These are phyloP conservation scores for Fusarium hostae DNA, from an alignment of 2,329 filamentous ascomycete genomes.

Conservation along the genomic window DNA sequence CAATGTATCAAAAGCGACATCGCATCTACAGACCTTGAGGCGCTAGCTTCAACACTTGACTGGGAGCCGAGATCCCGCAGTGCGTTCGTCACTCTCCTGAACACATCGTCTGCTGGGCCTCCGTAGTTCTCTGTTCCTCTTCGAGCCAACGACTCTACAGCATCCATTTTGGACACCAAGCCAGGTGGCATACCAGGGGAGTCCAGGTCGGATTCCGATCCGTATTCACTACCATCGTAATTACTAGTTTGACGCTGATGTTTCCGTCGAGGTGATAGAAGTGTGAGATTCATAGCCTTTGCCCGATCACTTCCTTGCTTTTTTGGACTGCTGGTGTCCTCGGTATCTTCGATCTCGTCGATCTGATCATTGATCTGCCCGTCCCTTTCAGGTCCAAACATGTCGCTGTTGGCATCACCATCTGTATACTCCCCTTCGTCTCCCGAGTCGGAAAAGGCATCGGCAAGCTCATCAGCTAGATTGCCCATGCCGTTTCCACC, in stretches of 20 bases:
- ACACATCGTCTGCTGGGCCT: constrained; percentile 72
- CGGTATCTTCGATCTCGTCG: constrained; percentile 19
- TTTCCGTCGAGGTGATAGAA: constrained; percentile 57
- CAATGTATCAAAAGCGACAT: background rate
- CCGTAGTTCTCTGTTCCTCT: constrained; percentile 74
- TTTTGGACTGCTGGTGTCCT: constrained; percentile 18
- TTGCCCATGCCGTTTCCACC: constrained; percentile 75
- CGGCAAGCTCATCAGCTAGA: constrained; percentile 82
- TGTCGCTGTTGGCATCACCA: constrained; percentile 50
- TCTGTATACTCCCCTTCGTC: constrained; percentile 66
- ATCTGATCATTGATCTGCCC: constrained; percentile 17
- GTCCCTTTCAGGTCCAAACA: constrained; percentile 13
- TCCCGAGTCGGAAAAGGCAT: constrained; percentile 74
- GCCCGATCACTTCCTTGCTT: constrained; percentile 37
- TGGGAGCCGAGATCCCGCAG: constrained; percentile 79
- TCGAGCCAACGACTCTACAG: constrained; percentile 76
- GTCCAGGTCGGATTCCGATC: constrained; percentile 77
- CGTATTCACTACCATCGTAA: constrained; percentile 80
- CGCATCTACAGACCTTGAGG: constrained; percentile 67
- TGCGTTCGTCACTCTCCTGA: constrained; percentile 74
- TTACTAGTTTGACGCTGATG: constrained; percentile 66
- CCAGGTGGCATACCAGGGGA: constrained; percentile 73
- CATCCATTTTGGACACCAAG: constrained; percentile 76
- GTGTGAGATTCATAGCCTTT: constrained; percentile 55
- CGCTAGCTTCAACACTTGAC: constrained; percentile 76